Conservation (phyloP, 169 alveolate species). For the Amoebophrya sp. region DNA sequence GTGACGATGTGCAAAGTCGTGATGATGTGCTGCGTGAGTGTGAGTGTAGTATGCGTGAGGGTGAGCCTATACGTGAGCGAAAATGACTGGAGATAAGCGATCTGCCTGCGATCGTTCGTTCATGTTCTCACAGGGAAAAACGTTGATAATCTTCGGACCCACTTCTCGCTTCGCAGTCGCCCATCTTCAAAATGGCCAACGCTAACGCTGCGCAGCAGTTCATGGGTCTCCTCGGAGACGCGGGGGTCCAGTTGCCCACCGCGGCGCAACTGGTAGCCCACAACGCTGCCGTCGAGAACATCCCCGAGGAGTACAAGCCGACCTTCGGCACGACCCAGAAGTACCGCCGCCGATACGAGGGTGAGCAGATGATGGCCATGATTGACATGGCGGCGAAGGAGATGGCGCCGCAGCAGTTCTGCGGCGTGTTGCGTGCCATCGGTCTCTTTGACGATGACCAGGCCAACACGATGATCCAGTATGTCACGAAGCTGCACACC, state of each 20-base stretch:
- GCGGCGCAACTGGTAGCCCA: neutral
- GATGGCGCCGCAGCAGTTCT: neutral
- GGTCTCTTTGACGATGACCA: neutral
- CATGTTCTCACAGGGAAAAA: neutral
- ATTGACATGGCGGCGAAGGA: neutral
- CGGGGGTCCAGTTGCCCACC: neutral
- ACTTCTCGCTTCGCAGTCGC: too few relatives aligned
- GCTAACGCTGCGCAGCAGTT: neutral
- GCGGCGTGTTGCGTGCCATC: neutral
- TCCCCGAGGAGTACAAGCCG: neutral
- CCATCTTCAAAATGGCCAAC: neutral
- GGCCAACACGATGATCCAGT: neutral
- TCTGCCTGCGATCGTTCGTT: neutral
- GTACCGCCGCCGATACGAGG: neutral
- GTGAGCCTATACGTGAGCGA: neutral
- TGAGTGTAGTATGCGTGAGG: neutral
- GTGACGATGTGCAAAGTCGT: neutral
- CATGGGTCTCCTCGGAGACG: neutral
- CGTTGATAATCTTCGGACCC: too few relatives aligned
- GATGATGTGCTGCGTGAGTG: neutral
- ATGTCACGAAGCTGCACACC: neutral
- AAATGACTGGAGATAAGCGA: neutral
- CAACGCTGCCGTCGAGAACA: neutral
- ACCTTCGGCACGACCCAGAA: neutral
- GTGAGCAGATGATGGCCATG: neutral